Base-by-base conservation (phyloP, 2,329 filamentous ascomycete genomes). In the Penicillium sumatraense region DNA sequence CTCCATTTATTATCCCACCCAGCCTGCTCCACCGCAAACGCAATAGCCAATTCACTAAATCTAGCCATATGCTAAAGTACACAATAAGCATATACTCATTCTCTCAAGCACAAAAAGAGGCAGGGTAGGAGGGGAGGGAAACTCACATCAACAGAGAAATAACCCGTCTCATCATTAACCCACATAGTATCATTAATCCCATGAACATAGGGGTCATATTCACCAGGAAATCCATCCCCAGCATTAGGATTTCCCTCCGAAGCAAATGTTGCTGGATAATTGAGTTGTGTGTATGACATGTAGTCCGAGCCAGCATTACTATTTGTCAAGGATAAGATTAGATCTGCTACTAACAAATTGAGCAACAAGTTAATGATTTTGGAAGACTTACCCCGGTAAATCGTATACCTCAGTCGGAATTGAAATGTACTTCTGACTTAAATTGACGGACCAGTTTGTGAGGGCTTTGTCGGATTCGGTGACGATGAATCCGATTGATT, bases 131-230 rank as follows among this genome's bases (percentile, higher is more conserved):
- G 14, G 5, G 24, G 29, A 35, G 35, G 11, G 23, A 16, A 26
- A 50, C 51, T 54, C 29, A 57, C 54, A 48, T 57, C 54, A 38
- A 53, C 9, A 40, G 54, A 57, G 21, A 53, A 57, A 47, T 53
- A 53, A 1, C 54, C 50, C 16, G 40, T 53, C 18, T 57, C 41
- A 53, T 57, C 50, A 48, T 57, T 26, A 11, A 57, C 46, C 46
- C 50, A 53, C 46, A 57, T 57, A 9, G 50, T 57, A 18, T 57
- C 54, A 16, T 41, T 42, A 9, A 33, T 10, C 3, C 50, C 46
- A 21, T 57, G 54, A 6, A 57, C 21, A 35, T 57, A 57, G 7
- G 54, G 54, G 36, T 57, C 54, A 51, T 41, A 53, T 26, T 57
- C 50, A 29, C 54, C 54, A 10, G 50, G 50, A 41, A 51, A 51